These are phyloP conservation scores for Cyclostephanos invisitatus DNA, from an alignment of 108 stramenopile species.

Conservation along the genomic window DNA sequence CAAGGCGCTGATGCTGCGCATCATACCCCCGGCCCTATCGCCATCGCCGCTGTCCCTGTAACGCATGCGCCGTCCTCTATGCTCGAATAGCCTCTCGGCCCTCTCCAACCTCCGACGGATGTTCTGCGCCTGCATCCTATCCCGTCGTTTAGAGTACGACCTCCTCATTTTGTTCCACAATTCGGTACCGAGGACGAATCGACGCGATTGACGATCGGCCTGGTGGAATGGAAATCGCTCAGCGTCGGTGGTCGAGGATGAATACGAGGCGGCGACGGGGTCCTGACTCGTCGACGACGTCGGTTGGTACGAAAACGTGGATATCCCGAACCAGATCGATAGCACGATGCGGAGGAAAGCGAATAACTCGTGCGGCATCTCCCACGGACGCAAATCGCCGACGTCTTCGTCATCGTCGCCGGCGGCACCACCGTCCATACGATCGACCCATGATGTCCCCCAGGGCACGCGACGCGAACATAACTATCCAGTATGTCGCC, in stretches of 20 bases:
- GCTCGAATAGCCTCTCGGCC: constrained; percentile 62
- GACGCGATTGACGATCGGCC: constrained; percentile 53
- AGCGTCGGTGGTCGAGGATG: neutral
- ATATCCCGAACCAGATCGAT: constrained; percentile 39
- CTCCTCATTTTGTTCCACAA: constrained; percentile 41
- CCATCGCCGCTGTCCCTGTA: neutral
- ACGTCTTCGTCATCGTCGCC: too few species aligned
- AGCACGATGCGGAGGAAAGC: constrained; percentile 31
- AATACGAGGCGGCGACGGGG: constrained; percentile 7
- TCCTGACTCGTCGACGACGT: constrained; percentile 67
- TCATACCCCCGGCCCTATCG: constrained; percentile 28
- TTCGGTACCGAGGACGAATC: constrained; percentile 48
- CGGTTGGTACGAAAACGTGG: constrained; percentile 74
- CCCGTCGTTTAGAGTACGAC: constrained; percentile 33
- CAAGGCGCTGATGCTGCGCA: constrained; percentile 34
- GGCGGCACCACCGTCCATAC: too few species aligned
- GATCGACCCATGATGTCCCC: neutral
- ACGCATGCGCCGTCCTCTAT: constrained; percentile 23
- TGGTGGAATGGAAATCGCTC: constrained; percentile 43
- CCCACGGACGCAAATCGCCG: constrained; percentile 32
- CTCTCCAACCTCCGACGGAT: constrained; percentile 46
- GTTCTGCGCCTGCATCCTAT: constrained; percentile 34
- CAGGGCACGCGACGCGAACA: constrained; percentile 45
- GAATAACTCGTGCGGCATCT: constrained; percentile 44
- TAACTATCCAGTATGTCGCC: constrained; percentile 44